Evolutionary conservation across 2,329 filamentous ascomycete species (phyloP).

Genomic region (Paecilomyces dactylethromorphus): DNA sequence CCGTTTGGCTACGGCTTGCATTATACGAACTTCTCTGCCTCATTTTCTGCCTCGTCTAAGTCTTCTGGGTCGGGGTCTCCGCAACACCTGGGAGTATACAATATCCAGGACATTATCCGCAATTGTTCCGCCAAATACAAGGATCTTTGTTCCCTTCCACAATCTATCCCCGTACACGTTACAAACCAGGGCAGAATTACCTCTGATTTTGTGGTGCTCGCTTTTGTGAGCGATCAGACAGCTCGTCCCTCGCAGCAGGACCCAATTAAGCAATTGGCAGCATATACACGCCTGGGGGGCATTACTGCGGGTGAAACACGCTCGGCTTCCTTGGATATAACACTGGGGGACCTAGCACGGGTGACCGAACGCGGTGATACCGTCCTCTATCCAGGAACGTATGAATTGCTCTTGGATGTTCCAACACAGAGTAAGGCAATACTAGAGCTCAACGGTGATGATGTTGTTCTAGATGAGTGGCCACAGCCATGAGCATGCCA

Average conservation of each 20-base stretch:
- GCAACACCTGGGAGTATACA: background rate
- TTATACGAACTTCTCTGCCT: slow-evolving; percentile 30
- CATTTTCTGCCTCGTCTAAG: slow-evolving; percentile 1
- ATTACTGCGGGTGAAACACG: slow-evolving; percentile 12
- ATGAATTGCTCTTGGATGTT: slow-evolving; percentile 21
- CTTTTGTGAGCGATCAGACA: slow-evolving; percentile 21
- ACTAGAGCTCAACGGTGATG: too few species aligned
- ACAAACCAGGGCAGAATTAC: slow-evolving; percentile 21
- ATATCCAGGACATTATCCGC: slow-evolving; percentile 6
- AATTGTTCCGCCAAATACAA: slow-evolving; percentile 4
- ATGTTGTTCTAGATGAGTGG: too few species aligned
- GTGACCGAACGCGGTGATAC: slow-evolving; percentile 22
- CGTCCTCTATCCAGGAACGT: slow-evolving; percentile 28
- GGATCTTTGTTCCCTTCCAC: slow-evolving; percentile 20
- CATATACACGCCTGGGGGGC: slow-evolving; percentile 16
- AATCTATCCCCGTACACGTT: slow-evolving; percentile 18
- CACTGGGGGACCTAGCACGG: slow-evolving; percentile 22
- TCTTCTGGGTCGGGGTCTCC: background rate
- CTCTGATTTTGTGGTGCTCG: slow-evolving; percentile 29
- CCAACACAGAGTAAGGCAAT: too few species aligned
- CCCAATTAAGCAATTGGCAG: slow-evolving; percentile 28
- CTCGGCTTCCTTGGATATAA: slow-evolving; percentile 19
- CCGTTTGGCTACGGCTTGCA: slow-evolving; percentile 34
- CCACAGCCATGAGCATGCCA: too few species aligned
- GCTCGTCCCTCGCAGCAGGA: slow-evolving; percentile 24